Conservation (phyloP, 495 filamentous ascomycete species). For the Neurospora sp. region DNA sequence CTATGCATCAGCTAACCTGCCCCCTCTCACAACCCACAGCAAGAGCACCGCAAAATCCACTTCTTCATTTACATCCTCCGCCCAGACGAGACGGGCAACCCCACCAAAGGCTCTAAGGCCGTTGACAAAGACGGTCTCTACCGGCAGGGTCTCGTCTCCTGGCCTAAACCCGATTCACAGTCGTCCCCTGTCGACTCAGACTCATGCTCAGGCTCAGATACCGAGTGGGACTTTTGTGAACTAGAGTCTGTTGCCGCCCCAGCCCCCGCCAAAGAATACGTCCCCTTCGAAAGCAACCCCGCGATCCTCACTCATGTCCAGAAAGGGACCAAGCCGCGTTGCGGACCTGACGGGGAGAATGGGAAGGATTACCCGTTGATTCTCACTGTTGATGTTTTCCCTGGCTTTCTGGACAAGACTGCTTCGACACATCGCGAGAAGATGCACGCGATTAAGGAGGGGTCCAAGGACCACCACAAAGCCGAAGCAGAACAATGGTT, state of each 20-base stretch:
- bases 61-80: background rate
- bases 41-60: background rate
- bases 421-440: too few species aligned
- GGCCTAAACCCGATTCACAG: background rate
- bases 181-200: background rate
- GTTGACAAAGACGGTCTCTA: background rate
- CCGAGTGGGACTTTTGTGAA: background rate
- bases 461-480: too few species aligned
- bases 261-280: background rate
- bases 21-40: background rate
- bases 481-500: too few species aligned
- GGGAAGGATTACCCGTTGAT: background rate
- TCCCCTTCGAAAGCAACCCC: background rate
- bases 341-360: background rate
- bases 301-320: background rate
- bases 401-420: background rate
- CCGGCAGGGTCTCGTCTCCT: background rate
- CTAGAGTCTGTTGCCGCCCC: background rate
- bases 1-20: background rate
- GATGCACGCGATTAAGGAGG: too few species aligned
- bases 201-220: background rate
- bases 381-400: background rate
- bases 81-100: background rate
- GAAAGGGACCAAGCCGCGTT: background rate
- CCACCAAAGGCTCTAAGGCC: background rate